Evolutionary conservation across 306 rosid species (phyloP).

Genomic region (Corylus heterophylla): DNA sequence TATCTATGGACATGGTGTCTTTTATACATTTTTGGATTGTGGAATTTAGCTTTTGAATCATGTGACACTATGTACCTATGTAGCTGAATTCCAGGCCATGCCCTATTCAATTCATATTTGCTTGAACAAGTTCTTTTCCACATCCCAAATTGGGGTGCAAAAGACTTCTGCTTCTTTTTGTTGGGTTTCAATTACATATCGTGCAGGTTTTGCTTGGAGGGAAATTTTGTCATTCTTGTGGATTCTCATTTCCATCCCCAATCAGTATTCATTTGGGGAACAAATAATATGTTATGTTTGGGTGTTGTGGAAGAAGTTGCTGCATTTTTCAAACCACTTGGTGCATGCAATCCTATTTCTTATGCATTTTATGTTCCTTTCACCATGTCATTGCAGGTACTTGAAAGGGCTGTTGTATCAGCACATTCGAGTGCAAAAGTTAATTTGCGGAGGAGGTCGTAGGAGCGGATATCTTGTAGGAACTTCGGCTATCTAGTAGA

Average conservation of each 20-base stretch:
- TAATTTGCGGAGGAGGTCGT: constrained; percentile 27
- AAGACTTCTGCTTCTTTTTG: background rate
- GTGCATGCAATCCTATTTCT: constrained; percentile 7
- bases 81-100: background rate
- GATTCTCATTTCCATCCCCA: background rate
- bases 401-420: constrained; percentile 53
- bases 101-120: background rate
- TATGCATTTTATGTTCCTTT: constrained; percentile 19
- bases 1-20: background rate
- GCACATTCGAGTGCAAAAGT: constrained; percentile 34
- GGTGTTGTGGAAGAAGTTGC: background rate
- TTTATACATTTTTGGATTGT: background rate
- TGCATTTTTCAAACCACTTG: constrained; percentile 3
- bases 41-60: background rate
- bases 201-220: background rate
- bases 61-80: background rate
- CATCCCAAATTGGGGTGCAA: background rate
- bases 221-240: background rate
- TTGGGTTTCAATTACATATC: background rate
- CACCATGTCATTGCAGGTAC: constrained; percentile 66
- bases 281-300: constrained; percentile 7
- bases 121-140: background rate
- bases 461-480: constrained; percentile 21
- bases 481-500: constrained; percentile 11
- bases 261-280: background rate